These are phyloP conservation scores for Torulaspora delbrueckii DNA, from an alignment of 805 yeast species.

Conservation along the genomic window DNA sequence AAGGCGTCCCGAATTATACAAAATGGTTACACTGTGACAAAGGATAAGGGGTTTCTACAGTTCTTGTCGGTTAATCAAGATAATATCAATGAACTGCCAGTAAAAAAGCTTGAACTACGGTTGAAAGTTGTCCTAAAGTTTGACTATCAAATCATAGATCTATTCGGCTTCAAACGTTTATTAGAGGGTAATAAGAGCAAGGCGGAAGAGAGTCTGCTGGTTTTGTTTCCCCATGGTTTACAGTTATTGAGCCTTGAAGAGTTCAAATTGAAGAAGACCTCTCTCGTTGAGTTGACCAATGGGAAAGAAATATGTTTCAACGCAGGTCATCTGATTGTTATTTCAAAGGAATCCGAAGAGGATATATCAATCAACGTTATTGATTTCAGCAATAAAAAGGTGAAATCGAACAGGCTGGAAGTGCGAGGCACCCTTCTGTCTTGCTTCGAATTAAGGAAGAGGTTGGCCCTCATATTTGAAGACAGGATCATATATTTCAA, in stretches of 20 bases:
- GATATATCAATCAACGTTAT: conserved; percentile 14
- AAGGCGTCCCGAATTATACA: conserved; percentile 32
- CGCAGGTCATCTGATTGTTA: conserved; percentile 20
- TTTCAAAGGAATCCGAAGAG: conserved; percentile 9
- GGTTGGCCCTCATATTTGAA: conserved; percentile 17
- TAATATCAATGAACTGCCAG: conserved; percentile 29
- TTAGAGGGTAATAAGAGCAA: conserved; percentile 15
- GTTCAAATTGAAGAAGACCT: conserved; percentile 26
- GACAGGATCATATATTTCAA: conserved; percentile 21
- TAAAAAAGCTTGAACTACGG: conserved; percentile 30
- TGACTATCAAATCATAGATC: conserved; percentile 29
- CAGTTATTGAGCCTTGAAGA: conserved; percentile 27
- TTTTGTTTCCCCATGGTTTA: conserved; percentile 31
- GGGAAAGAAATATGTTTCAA: conserved; percentile 20
- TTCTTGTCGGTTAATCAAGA: conserved; percentile 20
- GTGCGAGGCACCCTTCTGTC: conserved; percentile 9
- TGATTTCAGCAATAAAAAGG: conserved; percentile 14
- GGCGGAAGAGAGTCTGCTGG: conserved; percentile 23
- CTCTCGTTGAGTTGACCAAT: conserved; percentile 20
- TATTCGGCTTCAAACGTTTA: conserved; percentile 25
- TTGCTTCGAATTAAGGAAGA: conserved; percentile 13
- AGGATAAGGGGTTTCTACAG: conserved; percentile 31
- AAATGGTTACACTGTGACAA: conserved; percentile 32
- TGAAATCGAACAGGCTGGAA: conserved; percentile 11
- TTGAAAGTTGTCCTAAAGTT: conserved; percentile 33